A percentile compares a stretch with the other conserved stretches of the same genome.
These are phyloP conservation scores for Aspergillus ruber DNA, from an alignment of 2,329 filamentous ascomycete genomes.

Conservation along the genomic window DNA sequence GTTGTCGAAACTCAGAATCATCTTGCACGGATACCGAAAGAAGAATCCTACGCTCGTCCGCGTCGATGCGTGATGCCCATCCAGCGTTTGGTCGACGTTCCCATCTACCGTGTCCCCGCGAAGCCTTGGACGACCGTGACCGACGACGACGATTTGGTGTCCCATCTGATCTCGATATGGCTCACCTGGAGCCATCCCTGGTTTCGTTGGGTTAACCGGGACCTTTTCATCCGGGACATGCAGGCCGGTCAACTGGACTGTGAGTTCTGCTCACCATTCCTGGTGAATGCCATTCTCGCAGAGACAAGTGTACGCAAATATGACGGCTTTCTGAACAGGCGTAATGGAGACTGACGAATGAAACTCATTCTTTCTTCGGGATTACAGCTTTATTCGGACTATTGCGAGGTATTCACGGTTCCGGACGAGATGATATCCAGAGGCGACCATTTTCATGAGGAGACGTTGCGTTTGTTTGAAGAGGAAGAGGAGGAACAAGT, in stretches of 20 bases:
- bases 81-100: constrained; percentile 19
- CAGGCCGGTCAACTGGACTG: constrained; percentile 16
- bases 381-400: constrained; percentile 18
- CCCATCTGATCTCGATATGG: constrained; percentile 27
- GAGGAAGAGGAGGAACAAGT: constrained; percentile 16
- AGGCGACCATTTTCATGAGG: constrained; percentile 24
- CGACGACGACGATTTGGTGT: constrained; percentile 25
- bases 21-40: background rate
- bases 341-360: constrained; percentile 1
- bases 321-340: background rate
- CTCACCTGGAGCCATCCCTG: constrained; percentile 27
- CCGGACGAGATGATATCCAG: constrained; percentile 17
- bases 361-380: background rate
- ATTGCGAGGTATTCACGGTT: constrained; percentile 19
- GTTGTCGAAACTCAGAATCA: constrained; percentile 10
- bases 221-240: constrained; percentile 26
- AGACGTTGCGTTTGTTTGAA: constrained; percentile 22
- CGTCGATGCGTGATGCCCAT: constrained; percentile 18
- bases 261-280: constrained; percentile 26
- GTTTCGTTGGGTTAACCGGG: constrained; percentile 24
- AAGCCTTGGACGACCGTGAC: constrained; percentile 30
- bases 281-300: constrained; percentile 30
- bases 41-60: background rate
- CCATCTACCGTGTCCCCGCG: constrained; percentile 20
- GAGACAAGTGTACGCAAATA: constrained; percentile 23